A percentile compares a stretch with the other conserved stretches of the same genome.
phyloP scores from a whole-genome alignment of 1,139 yeast species.

The Petasospora fabianii region DNA sequence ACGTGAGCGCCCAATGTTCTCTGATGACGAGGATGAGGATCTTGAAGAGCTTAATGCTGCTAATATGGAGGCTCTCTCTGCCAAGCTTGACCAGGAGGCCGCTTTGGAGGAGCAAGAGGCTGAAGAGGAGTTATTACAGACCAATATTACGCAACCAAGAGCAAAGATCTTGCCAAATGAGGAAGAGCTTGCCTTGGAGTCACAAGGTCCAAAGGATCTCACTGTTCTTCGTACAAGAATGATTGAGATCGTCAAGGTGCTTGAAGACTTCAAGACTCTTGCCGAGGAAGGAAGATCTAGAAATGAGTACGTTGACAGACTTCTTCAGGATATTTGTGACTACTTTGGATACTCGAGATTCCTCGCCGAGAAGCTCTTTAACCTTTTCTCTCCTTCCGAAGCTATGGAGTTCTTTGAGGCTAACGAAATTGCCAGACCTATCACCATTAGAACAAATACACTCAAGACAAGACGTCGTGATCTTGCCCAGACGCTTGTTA shows the following conservation, averaged over 20 bases:
- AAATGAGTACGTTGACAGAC: conserved; percentile 71
- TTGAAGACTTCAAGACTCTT: conserved; percentile 81
- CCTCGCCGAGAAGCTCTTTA: conserved; percentile 88
- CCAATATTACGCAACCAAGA: conserved; percentile 61
- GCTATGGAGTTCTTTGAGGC: conserved; percentile 99
- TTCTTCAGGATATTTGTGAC: conserved; percentile 80
- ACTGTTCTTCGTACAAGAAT: conserved; percentile 87
- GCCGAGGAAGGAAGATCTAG: conserved; percentile 88
- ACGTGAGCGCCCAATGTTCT: conserved; percentile 73
- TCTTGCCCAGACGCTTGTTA: conserved; percentile 89
- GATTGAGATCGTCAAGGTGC: conserved; percentile 92
- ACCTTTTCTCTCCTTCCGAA: conserved; percentile 89
- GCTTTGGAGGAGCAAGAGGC: conserved; percentile 75
- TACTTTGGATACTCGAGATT: conserved; percentile 97
- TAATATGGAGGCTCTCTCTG: conserved; percentile 80
- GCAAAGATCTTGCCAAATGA: conserved; percentile 64
- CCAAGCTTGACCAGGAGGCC: conserved; percentile 66
- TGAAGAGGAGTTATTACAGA: conserved; percentile 65
- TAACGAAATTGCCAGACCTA: conserved; percentile 93
- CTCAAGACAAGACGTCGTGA: conserved; percentile 93
- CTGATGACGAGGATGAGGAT: conserved; percentile 76
- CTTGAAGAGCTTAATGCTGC: conserved; percentile 78
- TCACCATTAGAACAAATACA: conserved; percentile 95
- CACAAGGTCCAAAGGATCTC: conserved; percentile 65
- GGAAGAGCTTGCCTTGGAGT: conserved; percentile 48